phyloP scores from a whole-genome alignment of 768 basidiomycete species.

The Terana coerulea region DNA sequence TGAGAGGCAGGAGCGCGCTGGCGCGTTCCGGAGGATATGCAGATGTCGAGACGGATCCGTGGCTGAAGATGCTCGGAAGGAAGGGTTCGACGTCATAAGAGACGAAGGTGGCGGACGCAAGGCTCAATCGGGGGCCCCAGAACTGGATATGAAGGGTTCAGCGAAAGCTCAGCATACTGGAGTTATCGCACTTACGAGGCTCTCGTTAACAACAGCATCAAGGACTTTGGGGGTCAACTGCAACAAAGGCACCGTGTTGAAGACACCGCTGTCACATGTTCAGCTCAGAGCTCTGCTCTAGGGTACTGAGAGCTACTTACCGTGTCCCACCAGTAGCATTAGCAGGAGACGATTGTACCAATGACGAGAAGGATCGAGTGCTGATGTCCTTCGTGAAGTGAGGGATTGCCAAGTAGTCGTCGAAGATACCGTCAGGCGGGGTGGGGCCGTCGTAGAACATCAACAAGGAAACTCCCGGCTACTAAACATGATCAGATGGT shows the following conservation, averaged over 20 bases:
- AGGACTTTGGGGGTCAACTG: conserved; percentile 35
- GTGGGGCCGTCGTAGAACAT: conserved; percentile 60
- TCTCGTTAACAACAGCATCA: conserved; percentile 41
- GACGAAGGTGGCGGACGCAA: conserved; percentile 35
- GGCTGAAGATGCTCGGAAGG: conserved; percentile 37
- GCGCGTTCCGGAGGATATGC: conserved; percentile 47
- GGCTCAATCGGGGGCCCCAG: conserved; percentile 37
- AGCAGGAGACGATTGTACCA: conserved; percentile 36
- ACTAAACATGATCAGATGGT: neutral
- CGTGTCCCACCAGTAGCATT: conserved; percentile 29
- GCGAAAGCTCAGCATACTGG: neutral
- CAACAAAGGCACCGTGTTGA: conserved; percentile 41
- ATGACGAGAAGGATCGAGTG: conserved; percentile 37
- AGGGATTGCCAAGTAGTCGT: conserved; percentile 46
- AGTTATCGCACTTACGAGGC: conserved; percentile 32
- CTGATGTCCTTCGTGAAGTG: conserved; percentile 33
- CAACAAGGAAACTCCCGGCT: conserved; percentile 23
- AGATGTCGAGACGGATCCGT: conserved; percentile 30
- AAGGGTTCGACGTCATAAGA: conserved; percentile 52
- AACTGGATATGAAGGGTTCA: no score
- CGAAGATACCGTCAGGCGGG: conserved; percentile 47
- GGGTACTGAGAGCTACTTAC: conserved; percentile 22
- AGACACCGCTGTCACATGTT: conserved; percentile 15
- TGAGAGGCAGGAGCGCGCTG: conserved; percentile 38
- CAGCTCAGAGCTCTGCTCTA: conserved; percentile 18